These are phyloP conservation scores for Yamadazyma scolyti DNA, from an alignment of 805 yeast species.

Conservation along the genomic window DNA sequence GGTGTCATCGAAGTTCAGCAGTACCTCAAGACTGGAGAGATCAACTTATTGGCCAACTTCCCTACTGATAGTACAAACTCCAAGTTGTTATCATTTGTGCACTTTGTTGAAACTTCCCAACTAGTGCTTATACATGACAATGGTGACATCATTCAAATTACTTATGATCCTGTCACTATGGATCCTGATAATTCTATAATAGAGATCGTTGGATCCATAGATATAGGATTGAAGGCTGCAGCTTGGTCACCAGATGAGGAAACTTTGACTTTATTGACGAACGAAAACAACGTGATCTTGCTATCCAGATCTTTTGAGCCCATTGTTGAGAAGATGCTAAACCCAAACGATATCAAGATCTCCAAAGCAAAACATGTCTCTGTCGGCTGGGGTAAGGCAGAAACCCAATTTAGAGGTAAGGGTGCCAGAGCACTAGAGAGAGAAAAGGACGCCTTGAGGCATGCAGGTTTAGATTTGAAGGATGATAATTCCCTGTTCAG, in stretches of 20 bases:
- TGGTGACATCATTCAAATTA: conserved; percentile 74
- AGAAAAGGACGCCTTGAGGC: conserved; percentile 50
- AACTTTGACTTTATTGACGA: conserved; percentile 65
- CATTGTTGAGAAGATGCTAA: conserved; percentile 58
- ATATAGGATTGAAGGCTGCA: conserved; percentile 68
- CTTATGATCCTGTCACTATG: conserved; percentile 45
- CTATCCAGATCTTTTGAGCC: conserved; percentile 79
- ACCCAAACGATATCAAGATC: conserved; percentile 56
- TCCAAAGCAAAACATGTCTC: conserved; percentile 77
- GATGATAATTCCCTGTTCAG: conserved; percentile 50
- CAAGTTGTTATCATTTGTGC: conserved; percentile 52
- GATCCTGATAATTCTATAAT: conserved; percentile 55
- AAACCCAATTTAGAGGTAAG: conserved; percentile 93
- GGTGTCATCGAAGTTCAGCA: conserved; percentile 73
- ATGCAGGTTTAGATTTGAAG: conserved; percentile 67
- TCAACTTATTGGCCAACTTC: conserved; percentile 57
- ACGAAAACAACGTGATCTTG: conserved; percentile 55
- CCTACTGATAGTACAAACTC: conserved; percentile 38
- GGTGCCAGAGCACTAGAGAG: conserved; percentile 83
- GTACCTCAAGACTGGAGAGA: conserved; percentile 60
- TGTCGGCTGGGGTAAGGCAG: conserved; percentile 98
- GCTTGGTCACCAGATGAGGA: conserved; percentile 93
- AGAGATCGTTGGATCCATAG: conserved; percentile 82
- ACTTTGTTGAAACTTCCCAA: conserved; percentile 67
- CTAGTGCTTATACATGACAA: conserved; percentile 61